These are phyloP conservation scores for Boletus holoroseus DNA, from an alignment of 1,284 basidiomycete species.

Conservation along the genomic window DNA sequence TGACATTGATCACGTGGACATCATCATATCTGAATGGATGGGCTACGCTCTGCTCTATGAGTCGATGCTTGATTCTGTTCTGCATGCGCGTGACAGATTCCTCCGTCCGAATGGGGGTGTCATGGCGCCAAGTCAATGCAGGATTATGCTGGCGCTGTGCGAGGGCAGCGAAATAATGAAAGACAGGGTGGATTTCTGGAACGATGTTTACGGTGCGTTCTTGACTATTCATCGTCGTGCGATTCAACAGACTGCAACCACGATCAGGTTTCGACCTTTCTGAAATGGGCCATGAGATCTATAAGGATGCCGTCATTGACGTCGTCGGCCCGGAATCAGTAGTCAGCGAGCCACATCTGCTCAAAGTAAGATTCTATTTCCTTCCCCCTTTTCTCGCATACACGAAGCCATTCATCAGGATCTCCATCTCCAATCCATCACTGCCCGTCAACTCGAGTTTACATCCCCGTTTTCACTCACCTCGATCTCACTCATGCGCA, in stretches of 20 bases:
- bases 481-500: conserved; percentile 53
- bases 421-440: conserved; percentile 62
- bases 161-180: conserved; percentile 71
- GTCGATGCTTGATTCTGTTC: conserved; percentile 94
- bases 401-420: conserved; percentile 42
- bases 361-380: conserved; percentile 50
- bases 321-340: conserved; percentile 68
- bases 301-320: conserved; percentile 79
- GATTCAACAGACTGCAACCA: neutral
- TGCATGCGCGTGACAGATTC: conserved; percentile 83
- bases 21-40: conserved; percentile 99
- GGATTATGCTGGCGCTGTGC: conserved; percentile 80
- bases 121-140: conserved; percentile 90
- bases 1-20: conserved; percentile 73
- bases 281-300: conserved; percentile 67
- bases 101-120: conserved; percentile 66
- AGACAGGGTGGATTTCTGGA: conserved; percentile 86
- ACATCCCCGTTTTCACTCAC: conserved; percentile 65
- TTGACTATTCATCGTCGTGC: neutral
- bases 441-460: conserved; percentile 73
- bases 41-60: conserved; percentile 92
- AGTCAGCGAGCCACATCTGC: conserved; percentile 58
- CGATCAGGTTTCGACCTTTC: conserved; percentile 76
- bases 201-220: conserved; percentile 77
- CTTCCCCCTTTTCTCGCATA: neutral